phyloP scores from a whole-genome alignment of 2,329 filamentous ascomycete genomes.

The Calcarisporium arbuscula region DNA sequence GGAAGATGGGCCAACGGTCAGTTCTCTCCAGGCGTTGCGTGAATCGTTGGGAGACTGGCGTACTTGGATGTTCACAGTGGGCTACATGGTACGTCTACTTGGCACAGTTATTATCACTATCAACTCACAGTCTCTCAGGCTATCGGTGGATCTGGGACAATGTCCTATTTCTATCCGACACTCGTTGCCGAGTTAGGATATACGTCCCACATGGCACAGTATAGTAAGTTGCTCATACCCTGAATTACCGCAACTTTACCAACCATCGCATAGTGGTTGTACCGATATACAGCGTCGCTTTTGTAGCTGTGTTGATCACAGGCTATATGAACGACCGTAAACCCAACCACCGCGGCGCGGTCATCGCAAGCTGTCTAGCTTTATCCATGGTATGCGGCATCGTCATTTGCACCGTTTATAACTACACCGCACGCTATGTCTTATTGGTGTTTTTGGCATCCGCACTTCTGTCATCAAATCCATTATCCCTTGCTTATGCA shows the following conservation, averaged over 20 bases:
- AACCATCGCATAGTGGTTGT: too few species aligned
- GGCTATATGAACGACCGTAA: constrained; percentile 41
- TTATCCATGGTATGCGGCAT: constrained; percentile 31
- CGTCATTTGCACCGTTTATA: constrained; percentile 40
- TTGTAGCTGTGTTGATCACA: constrained; percentile 40
- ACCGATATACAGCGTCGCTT: constrained; percentile 47
- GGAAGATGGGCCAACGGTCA: too few species aligned
- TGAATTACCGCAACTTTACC: too few species aligned
- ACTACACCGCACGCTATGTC: constrained; percentile 45
- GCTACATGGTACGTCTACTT: constrained; percentile 14
- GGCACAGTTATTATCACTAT: neutral
- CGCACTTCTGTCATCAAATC: constrained; percentile 48
- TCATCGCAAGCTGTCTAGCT: constrained; percentile 42
- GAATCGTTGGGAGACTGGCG: constrained; percentile 13
- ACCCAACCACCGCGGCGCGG: constrained; percentile 35
- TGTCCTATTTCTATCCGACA: constrained; percentile 27
- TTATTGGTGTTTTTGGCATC: constrained; percentile 50
- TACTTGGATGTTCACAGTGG: constrained; percentile 13
- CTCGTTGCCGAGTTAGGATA: constrained; percentile 26
- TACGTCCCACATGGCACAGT: constrained; percentile 21
- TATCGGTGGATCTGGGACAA: constrained; percentile 23
- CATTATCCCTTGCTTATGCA: constrained; percentile 42
- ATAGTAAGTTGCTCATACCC: too few species aligned
- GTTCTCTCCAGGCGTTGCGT: too few species aligned
- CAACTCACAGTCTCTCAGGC: constrained; percentile 13